These are phyloP conservation scores for Globisporangium takayamanum DNA, from an alignment of 352 stramenopile genomes.

Conservation along the genomic window DNA sequence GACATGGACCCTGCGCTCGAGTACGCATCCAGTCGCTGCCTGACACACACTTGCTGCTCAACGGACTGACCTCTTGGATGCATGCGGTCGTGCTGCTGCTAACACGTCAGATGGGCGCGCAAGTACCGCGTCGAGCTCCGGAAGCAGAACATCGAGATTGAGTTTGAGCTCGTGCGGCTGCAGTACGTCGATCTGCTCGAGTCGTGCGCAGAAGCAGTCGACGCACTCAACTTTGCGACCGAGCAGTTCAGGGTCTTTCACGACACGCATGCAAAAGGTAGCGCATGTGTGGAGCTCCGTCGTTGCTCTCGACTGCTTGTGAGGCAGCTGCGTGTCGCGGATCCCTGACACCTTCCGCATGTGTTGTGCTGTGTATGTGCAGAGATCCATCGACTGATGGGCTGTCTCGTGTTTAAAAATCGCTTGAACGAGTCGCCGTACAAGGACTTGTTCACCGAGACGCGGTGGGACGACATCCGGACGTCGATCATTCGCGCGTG, in stretches of 20 bases:
- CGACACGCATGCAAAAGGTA: slow-evolving; percentile 43
- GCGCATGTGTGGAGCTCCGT: slow-evolving; percentile 3
- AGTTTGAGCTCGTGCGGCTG: slow-evolving; percentile 80
- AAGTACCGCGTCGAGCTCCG: slow-evolving; percentile 45
- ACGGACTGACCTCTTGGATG: background rate
- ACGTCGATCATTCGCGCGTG: slow-evolving; percentile 68
- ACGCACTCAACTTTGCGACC: slow-evolving; percentile 59
- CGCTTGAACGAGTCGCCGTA: slow-evolving; percentile 72
- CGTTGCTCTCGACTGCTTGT: background rate
- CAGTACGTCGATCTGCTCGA: slow-evolving; percentile 78
- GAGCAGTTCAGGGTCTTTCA: slow-evolving; percentile 62
- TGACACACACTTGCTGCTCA: no score
- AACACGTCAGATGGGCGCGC: slow-evolving; percentile 42
- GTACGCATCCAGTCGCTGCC: slow-evolving; percentile 25
- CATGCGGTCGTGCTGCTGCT: slow-evolving; percentile 2
- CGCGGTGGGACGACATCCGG: slow-evolving; percentile 68
- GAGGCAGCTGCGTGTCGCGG: background rate
- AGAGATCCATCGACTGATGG: slow-evolving; percentile 79
- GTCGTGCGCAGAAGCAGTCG: slow-evolving; percentile 53
- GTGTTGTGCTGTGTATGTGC: background rate
- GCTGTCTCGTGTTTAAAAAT: slow-evolving; percentile 72
- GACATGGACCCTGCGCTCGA: slow-evolving; percentile 60
- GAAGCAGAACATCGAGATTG: slow-evolving; percentile 54
- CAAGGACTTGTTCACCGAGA: slow-evolving; percentile 59
- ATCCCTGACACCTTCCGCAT: background rate